phyloP scores from a whole-genome alignment of 805 yeast genomes.

The Schizosaccharomyces lindneri region DNA sequence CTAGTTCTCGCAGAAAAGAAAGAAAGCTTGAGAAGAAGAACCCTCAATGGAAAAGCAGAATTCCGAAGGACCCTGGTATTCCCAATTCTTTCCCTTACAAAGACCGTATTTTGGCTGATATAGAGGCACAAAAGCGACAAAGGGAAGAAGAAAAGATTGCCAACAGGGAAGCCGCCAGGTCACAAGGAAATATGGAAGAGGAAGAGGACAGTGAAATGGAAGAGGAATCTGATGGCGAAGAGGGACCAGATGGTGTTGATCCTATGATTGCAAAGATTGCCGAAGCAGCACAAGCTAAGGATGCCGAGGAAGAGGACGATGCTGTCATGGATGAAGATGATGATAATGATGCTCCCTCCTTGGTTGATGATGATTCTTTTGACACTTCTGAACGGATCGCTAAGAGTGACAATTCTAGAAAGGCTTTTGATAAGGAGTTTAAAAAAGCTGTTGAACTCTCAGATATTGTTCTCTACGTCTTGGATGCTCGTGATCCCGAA shows the following conservation, averaged over 20 bases:
- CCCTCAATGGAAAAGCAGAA: slow-evolving; percentile 74
- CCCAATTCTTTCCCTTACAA: slow-evolving; percentile 90
- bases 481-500: slow-evolving; percentile 94
- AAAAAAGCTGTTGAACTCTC: slow-evolving; percentile 79
- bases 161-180: not conserved
- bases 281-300: slow-evolving; percentile 9
- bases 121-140: slow-evolving; percentile 26
- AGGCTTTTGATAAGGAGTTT: slow-evolving; percentile 82
- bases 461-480: slow-evolving; percentile 75
- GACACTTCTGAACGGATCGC: not conserved
- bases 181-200: not conserved
- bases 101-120: slow-evolving; percentile 39
- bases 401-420: slow-evolving; percentile 19
- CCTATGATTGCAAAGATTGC: not conserved
- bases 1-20: slow-evolving; percentile 74
- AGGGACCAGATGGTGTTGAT: not conserved
- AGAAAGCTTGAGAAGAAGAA: slow-evolving; percentile 66
- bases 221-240: not conserved
- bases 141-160: slow-evolving; percentile 14
- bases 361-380: slow-evolving; percentile 1
- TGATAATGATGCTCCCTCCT: not conserved
- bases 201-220: not conserved
- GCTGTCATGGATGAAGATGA: slow-evolving; percentile 13
- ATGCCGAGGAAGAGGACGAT: slow-evolving; percentile 15
- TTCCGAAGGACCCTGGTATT: slow-evolving; percentile 75